phyloP scores from a whole-genome alignment of 2,329 filamentous ascomycete species.

The Aspergillus nomiae region DNA sequence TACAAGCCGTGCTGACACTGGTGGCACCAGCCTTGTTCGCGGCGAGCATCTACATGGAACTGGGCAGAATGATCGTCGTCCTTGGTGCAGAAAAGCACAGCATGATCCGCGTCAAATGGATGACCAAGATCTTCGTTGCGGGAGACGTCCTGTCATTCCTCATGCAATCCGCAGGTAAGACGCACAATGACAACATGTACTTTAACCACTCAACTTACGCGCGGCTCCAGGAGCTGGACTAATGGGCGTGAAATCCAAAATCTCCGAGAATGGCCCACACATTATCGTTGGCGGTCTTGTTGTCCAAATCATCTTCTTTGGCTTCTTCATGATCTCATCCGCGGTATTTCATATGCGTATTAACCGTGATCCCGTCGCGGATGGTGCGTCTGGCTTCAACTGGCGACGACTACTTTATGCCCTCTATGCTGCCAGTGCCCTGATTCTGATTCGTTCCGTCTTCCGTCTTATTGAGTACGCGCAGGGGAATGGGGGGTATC shows the following conservation, averaged over 20 bases:
- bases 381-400: not conserved
- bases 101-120: slow-evolving; percentile 21
- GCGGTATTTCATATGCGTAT: slow-evolving; percentile 12
- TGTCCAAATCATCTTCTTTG: slow-evolving; percentile 62
- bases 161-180: slow-evolving; percentile 26
- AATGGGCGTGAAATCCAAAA: not conserved
- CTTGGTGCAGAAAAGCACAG: slow-evolving; percentile 20
- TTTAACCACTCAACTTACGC: not conserved
- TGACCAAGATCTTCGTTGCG: slow-evolving; percentile 30
- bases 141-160: slow-evolving; percentile 28
- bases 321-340: slow-evolving; percentile 51
- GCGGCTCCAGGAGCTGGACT: not conserved
- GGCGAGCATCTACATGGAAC: slow-evolving; percentile 27
- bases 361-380: slow-evolving; percentile 4
- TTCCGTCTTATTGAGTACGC: slow-evolving; percentile 16
- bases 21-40: slow-evolving; percentile 26
- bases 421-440: slow-evolving; percentile 12
- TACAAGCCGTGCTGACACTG: slow-evolving; percentile 22
- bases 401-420: slow-evolving; percentile 15
- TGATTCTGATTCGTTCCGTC: slow-evolving; percentile 18
- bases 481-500: slow-evolving; percentile 9
- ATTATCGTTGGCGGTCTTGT: slow-evolving; percentile 59
- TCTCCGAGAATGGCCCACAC: slow-evolving; percentile 3
- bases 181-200: too few relatives aligned
- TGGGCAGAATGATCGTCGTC: slow-evolving; percentile 22